phyloP scores from a whole-genome alignment of 352 stramenopile species.

The Globisporangium abappressorium region DNA sequence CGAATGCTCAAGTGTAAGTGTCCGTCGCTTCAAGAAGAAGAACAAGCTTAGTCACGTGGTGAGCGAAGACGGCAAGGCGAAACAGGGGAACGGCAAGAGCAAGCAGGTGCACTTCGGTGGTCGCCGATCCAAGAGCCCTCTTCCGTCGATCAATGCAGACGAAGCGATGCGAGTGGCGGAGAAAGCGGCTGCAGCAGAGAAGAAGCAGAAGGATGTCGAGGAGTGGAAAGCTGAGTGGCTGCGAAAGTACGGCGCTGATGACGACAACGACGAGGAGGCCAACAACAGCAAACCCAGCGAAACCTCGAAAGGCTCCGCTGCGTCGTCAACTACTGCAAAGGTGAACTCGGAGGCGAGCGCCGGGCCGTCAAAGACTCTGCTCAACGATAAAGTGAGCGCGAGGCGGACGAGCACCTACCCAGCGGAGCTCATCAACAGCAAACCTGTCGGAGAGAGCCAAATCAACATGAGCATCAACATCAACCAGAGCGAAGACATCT shows the following conservation, averaged over 20 bases:
- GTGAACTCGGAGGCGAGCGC: background rate
- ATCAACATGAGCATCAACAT: constrained; percentile 35
- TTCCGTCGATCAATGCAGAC: background rate
- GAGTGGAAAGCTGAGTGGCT: constrained; percentile 45
- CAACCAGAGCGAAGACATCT: constrained; percentile 54
- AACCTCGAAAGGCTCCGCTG: background rate
- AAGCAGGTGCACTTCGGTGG: constrained; percentile 17
- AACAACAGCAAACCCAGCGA: background rate
- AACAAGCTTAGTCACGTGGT: constrained; percentile 35
- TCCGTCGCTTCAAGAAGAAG: constrained; percentile 38
- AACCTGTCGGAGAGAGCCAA: constrained; percentile 22
- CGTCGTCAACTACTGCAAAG: background rate
- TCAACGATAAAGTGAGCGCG: constrained; percentile 14
- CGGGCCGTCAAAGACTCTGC: background rate
- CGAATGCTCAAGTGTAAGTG: constrained; percentile 78
- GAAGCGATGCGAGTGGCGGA: constrained; percentile 7
- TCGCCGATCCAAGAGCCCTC: constrained; percentile 11
- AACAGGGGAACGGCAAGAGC: constrained; percentile 22
- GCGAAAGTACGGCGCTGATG: constrained; percentile 34
- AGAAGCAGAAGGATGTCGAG: constrained; percentile 29
- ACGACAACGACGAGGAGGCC: constrained; percentile 17
- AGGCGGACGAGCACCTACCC: constrained; percentile 17
- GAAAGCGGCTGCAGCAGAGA: constrained; percentile 19
- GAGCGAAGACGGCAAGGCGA: constrained; percentile 22
- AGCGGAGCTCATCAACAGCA: constrained; percentile 8